Percentiles rank a stretch among this genome's conserved stretches.
Conservation (phyloP, 441 rosid genomes). For the Gossypium schwendimanii region DNA sequence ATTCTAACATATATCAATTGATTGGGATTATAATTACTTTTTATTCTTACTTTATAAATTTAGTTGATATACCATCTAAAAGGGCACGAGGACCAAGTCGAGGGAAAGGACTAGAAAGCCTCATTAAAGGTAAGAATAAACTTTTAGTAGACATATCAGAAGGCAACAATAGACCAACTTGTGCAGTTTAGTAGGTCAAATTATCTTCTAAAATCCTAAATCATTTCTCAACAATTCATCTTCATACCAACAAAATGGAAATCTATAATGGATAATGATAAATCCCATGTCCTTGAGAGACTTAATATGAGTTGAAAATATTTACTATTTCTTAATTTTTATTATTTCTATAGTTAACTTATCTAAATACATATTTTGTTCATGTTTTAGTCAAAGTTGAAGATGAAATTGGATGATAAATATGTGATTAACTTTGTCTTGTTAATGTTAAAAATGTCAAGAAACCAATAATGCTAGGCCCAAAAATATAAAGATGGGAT, state of each 20-base stretch:
- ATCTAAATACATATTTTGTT: not conserved
- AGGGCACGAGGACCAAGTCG: not conserved
- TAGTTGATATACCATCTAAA: not conserved
- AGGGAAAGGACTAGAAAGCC: not conserved
- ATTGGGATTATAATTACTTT: not conserved
- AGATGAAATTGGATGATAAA: not conserved
- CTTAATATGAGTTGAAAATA: not conserved
- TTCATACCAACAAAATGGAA: not conserved
- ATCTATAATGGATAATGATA: not conserved
- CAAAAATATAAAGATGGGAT: too few species aligned
- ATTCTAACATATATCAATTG: too few species aligned
- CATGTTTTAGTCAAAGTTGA: not conserved
- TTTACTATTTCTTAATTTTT: not conserved
- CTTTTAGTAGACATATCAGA: not conserved
- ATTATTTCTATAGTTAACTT: not conserved
- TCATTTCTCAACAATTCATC: not conserved
- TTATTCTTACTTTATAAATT: not conserved
- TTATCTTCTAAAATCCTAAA: not conserved
- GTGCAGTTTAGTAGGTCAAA: not conserved
- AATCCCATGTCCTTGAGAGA: not conserved
- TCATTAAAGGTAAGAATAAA: not conserved
- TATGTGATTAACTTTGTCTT: not conserved
- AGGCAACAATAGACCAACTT: not conserved
- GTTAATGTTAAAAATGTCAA: not conserved
- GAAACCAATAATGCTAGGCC: not conserved